These are phyloP conservation scores for Arthrocladium fulminans DNA, from an alignment of 2,329 filamentous ascomycete species.

Conservation along the genomic window DNA sequence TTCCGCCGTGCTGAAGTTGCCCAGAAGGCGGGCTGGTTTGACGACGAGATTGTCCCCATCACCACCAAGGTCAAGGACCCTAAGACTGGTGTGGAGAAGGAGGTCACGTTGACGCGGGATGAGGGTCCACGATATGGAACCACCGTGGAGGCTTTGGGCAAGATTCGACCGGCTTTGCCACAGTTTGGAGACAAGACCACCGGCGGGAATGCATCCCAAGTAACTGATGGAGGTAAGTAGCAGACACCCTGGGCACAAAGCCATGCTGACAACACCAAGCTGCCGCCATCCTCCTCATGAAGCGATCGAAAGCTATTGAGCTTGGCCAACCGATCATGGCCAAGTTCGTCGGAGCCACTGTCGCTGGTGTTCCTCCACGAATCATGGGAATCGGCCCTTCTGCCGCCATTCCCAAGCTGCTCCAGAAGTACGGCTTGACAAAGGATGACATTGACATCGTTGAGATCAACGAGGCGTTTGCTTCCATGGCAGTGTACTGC, in stretches of 20 bases:
- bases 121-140: conserved; percentile 89
- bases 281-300: conserved; percentile 85
- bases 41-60: conserved; percentile 90
- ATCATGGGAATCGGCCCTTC: conserved; percentile 65
- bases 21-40: conserved; percentile 83
- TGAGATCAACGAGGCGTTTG: conserved; percentile 97
- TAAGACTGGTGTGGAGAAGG: conserved; percentile 67
- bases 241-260: too few relatives aligned
- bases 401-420: conserved; percentile 66
- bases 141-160: conserved; percentile 68
- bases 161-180: conserved; percentile 84
- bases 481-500: conserved; percentile 96
- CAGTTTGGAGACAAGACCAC: conserved; percentile 80
- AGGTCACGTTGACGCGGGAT: conserved; percentile 72
- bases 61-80: conserved; percentile 71
- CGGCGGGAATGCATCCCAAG: conserved; percentile 87
- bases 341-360: conserved; percentile 88
- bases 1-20: conserved; percentile 81
- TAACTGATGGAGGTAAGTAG: conserved; percentile 72
- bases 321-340: conserved; percentile 85
- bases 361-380: conserved; percentile 79
- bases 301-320: conserved; percentile 77
- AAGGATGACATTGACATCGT: conserved; percentile 79
- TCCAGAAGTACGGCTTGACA: conserved; percentile 66
- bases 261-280: conserved; percentile 42